Evolutionary conservation across 2,329 filamentous ascomycete genomes (phyloP).

Genomic region (Alternaria alternata): DNA sequence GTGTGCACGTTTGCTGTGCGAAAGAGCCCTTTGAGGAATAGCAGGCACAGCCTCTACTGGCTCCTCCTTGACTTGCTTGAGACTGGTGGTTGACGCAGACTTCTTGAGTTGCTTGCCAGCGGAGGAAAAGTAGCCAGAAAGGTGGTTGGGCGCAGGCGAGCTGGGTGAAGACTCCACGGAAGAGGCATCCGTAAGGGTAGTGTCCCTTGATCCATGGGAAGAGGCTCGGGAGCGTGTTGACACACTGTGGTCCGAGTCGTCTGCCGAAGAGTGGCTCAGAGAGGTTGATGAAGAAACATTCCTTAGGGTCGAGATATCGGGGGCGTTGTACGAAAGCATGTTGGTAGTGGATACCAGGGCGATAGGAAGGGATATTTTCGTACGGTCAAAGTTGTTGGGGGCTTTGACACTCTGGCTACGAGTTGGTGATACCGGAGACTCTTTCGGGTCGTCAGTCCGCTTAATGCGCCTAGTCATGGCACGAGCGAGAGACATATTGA

Average conservation of each 20-base stretch:
- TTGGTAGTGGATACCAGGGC: constrained; percentile 94
- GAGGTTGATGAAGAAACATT: constrained; percentile 60
- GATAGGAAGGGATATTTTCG: constrained; percentile 86
- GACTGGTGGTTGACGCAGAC: constrained; percentile 51
- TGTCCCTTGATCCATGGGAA: constrained; percentile 65
- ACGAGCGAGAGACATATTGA: constrained; percentile 68
- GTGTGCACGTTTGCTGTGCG: constrained; percentile 88
- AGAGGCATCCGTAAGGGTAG: constrained; percentile 70
- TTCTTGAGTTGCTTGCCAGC: constrained; percentile 56
- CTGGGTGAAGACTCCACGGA: constrained; percentile 58
- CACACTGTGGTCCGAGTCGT: constrained; percentile 74
- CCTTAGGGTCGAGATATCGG: constrained; percentile 69
- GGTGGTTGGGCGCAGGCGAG: constrained; percentile 63
- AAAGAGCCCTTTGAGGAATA: constrained; percentile 80
- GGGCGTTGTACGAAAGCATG: constrained; percentile 93
- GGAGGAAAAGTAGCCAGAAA: constrained; percentile 65
- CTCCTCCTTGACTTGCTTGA: constrained; percentile 39
- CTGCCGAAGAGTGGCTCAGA: constrained; percentile 66
- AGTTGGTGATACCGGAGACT: constrained; percentile 39
- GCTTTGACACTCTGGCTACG: constrained; percentile 59
- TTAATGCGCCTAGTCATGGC: constrained; percentile 76
- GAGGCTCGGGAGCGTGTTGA: constrained; percentile 56
- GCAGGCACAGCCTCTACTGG: constrained; percentile 62
- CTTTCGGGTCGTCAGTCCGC: constrained; percentile 54
- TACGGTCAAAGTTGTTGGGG: constrained; percentile 61